A percentile compares a stretch with the other conserved stretches of the same genome.
phyloP scores from a whole-genome alignment of 805 yeast genomes.

The Nakazawaea siamensis region DNA sequence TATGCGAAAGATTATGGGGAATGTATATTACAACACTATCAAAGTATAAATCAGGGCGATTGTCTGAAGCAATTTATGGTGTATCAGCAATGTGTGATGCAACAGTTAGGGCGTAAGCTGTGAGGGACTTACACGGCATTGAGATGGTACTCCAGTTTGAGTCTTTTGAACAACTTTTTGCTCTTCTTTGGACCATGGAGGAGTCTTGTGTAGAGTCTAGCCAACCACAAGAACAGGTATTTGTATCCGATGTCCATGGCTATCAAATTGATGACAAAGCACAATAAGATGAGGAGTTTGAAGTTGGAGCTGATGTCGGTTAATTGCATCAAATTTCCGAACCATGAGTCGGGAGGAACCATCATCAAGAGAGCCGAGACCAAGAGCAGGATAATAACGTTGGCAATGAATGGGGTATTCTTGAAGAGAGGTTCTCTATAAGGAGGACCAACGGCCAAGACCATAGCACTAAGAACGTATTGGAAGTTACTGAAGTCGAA shows the following conservation, averaged over 20 bases:
- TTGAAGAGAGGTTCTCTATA: constrained; percentile 68
- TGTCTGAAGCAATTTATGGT: constrained; percentile 41
- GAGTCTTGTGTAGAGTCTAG: constrained; percentile 28
- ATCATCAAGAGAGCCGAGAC: constrained; percentile 49
- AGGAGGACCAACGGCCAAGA: constrained; percentile 91
- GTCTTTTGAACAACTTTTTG: constrained; percentile 29
- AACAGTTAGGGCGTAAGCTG: constrained; percentile 23
- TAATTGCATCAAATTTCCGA: constrained; percentile 71
- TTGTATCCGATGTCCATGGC: constrained; percentile 38
- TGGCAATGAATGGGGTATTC: constrained; percentile 64
- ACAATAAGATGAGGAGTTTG: constrained; percentile 39
- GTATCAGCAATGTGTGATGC: constrained; percentile 43
- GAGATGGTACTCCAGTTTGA: constrained; percentile 19
- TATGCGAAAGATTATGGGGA: constrained; percentile 35
- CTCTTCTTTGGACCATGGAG: constrained; percentile 20
- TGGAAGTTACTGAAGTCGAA: constrained; percentile 82
- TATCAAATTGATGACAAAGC: constrained; percentile 41
- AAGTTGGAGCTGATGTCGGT: constrained; percentile 48
- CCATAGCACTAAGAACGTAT: constrained; percentile 74
- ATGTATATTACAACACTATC: constrained; percentile 43
- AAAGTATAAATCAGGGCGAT: constrained; percentile 41
- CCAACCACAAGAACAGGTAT: constrained; percentile 31
- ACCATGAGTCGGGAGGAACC: constrained; percentile 38
- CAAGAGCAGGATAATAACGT: constrained; percentile 40
- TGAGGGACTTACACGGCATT: constrained; percentile 14